phyloP scores from a whole-genome alignment of 2,329 filamentous ascomycete species.

The Fusarium nematophilum region DNA sequence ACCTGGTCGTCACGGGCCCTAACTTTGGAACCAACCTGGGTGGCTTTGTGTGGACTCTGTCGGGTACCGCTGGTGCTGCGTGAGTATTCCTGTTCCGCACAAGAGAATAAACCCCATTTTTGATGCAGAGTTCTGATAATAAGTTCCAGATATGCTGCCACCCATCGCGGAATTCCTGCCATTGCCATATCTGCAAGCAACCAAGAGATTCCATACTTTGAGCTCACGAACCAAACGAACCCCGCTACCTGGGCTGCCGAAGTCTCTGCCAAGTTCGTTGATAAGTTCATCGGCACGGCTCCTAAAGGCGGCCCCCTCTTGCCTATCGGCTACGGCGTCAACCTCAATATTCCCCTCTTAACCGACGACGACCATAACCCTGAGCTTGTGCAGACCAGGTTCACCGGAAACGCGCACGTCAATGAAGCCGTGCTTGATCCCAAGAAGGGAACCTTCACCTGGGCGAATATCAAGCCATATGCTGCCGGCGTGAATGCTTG shows the following conservation, averaged over 20 bases:
- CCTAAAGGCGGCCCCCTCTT: constrained; percentile 48
- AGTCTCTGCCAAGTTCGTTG: constrained; percentile 56
- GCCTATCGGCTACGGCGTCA: constrained; percentile 63
- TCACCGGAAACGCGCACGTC: constrained; percentile 61
- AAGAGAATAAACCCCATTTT: no score
- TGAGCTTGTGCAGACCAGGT: constrained; percentile 58
- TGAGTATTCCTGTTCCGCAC: constrained; percentile 30
- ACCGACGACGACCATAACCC: constrained; percentile 54
- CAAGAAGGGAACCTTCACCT: constrained; percentile 56
- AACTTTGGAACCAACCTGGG: constrained; percentile 67
- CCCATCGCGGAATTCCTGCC: constrained; percentile 60
- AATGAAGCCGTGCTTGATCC: constrained; percentile 58
- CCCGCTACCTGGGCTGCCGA: constrained; percentile 57
- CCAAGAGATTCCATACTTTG: constrained; percentile 54
- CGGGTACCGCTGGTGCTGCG: constrained; percentile 61
- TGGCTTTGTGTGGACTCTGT: constrained; percentile 63
- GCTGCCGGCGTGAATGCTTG: constrained; percentile 58
- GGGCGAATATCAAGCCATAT: constrained; percentile 51
- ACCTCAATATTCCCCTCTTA: constrained; percentile 61
- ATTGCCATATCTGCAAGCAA: constrained; percentile 61
- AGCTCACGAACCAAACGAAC: constrained; percentile 53
- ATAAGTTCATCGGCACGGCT: constrained; percentile 55
- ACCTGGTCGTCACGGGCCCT: constrained; percentile 65
- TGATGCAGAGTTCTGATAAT: no score
- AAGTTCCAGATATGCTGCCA: constrained; percentile 57